Evolutionary conservation across 768 basidiomycete genomes (phyloP).

Genomic region (Hygrophorus pudorinus): DNA sequence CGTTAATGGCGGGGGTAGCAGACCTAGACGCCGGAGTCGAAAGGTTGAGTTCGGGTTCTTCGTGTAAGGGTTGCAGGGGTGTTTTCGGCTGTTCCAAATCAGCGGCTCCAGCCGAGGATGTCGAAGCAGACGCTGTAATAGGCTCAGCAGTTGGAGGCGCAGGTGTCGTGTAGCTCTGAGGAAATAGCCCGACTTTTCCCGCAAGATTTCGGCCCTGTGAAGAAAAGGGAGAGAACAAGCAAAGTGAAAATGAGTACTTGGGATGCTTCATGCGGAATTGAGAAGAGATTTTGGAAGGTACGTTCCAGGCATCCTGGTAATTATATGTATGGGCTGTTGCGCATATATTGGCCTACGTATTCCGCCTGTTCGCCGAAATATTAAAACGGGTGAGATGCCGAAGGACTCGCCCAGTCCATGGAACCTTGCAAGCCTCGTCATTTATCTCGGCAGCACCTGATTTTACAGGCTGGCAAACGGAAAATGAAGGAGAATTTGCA

Average conservation of each 20-base stretch:
- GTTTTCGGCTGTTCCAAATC: conserved; percentile 8
- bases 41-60: conserved; percentile 34
- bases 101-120: conserved; percentile 12
- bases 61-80: conserved; percentile 33
- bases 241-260: background rate
- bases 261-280: background rate
- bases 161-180: conserved; percentile 74
- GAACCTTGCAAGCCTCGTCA: too few species aligned
- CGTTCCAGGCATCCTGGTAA: background rate
- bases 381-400: background rate
- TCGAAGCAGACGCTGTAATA: conserved; percentile 15
- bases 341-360: too few species aligned
- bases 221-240: conserved; percentile 9
- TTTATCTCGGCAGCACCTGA: too few species aligned
- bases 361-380: too few species aligned
- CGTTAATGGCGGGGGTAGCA: background rate
- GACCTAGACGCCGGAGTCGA: conserved; percentile 7
- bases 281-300: background rate
- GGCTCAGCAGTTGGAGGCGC: conserved; percentile 31
- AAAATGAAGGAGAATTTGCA: background rate
- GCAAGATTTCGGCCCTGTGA: conserved; percentile 72
- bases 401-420: too few species aligned
- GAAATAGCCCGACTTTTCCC: conserved; percentile 87
- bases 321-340: too few species aligned
- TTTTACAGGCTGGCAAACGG: background rate